These are phyloP conservation scores for Encephalitozoon intestinalis DNA, from an alignment of 371 early-diverging fungal species.

Conservation along the genomic window DNA sequence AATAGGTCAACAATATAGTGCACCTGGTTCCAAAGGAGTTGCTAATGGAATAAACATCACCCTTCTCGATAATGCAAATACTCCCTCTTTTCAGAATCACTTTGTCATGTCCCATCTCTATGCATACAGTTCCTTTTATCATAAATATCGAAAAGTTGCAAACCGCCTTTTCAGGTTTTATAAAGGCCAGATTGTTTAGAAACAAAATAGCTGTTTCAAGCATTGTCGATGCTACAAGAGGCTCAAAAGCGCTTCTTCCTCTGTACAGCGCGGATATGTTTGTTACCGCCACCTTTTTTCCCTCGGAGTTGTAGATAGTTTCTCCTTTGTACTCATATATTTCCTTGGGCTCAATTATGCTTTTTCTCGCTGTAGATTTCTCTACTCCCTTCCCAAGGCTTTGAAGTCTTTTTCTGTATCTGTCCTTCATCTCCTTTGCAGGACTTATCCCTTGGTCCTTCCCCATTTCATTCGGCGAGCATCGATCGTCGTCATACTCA, in stretches of 20 bases:
- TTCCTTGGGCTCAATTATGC: background rate
- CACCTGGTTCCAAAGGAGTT: conserved; percentile 14
- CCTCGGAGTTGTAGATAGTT: background rate
- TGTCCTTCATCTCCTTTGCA: background rate
- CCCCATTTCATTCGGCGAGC: background rate
- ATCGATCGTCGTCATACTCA: background rate
- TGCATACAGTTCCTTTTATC: conserved; percentile 38
- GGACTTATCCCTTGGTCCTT: background rate
- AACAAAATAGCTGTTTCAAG: conserved; percentile 38
- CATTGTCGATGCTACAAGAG: conserved; percentile 10
- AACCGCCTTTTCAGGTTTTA: conserved; percentile 26
- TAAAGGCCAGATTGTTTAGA: conserved; percentile 37
- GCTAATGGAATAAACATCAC: conserved; percentile 7
- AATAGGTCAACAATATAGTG: conserved; percentile 23
- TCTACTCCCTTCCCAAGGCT: background rate
- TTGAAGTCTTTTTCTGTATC: background rate
- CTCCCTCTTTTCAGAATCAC: conserved; percentile 32
- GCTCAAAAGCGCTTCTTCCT: conserved; percentile 19
- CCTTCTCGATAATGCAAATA: conserved; percentile 33
- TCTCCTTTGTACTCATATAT: background rate
- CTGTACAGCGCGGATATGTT: background rate
- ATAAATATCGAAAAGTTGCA: conserved; percentile 41
- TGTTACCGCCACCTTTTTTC: background rate
- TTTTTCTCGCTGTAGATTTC: background rate
- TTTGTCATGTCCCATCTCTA: conserved; percentile 3